Base-by-base conservation (phyloP, 2,329 filamentous ascomycete species). In the Penicillium sp. region DNA sequence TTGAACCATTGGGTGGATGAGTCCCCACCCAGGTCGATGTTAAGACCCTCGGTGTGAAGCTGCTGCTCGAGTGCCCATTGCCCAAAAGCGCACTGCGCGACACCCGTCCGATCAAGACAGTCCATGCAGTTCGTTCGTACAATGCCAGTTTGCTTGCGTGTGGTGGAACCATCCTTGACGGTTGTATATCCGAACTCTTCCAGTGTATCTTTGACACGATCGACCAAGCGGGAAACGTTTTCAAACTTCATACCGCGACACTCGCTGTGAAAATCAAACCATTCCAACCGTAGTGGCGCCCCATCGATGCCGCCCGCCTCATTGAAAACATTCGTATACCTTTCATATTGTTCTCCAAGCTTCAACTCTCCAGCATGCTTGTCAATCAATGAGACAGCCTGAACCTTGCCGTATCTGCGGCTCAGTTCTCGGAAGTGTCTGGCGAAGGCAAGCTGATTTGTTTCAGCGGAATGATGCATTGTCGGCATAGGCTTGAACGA, bases 101-200 rank as follows among this genome's bases (percentile, higher is more conserved):
- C 93, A 66, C 98, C 98, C 2, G 95, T 99, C 22, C 95, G 87
- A 73, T 99, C 95, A 10, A 99, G 80, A 68, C 95, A 99, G 71
- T 99, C 95, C 95, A 99, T 98, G 75, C 95, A 99, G 71, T 99
- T 99, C 1, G 92, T 97, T 56, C 95, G 85, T n/a, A 98, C 74
- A 6, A 96, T 85, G 1, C 93, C 93, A 27, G 79, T 82, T 72
- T 97, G 93, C 49, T 72, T 74, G 36, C 76, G 74, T 19, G 76
- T 58, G 2, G 78, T 62, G 22, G 74, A 71, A 18, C 79, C 77
- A 33, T 79, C 70, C 9, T 81, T 75, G 14, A 83, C 73, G 13
- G 90, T 83, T 0, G 89, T 92, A 78, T 90, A 92, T 1, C 90
- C 88, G 47, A 89, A 86, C 4, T 82, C 79, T 44, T 89, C 86